Conservation (phyloP, 768 basidiomycete genomes). For the Lactarius indigo region DNA sequence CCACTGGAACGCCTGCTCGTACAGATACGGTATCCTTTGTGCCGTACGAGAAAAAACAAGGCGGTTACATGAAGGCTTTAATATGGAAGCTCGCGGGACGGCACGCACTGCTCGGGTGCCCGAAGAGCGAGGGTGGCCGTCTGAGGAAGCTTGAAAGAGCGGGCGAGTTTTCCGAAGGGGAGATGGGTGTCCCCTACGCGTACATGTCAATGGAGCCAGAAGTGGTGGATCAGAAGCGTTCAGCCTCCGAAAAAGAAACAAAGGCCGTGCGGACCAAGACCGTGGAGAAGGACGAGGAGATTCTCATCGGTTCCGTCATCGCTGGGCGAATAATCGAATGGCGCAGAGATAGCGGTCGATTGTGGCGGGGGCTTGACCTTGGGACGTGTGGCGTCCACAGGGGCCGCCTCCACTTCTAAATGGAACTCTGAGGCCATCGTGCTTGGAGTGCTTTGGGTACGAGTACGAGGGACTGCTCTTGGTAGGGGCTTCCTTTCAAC, state of each 20-base stretch:
- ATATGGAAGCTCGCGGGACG: neutral
- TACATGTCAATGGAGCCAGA: neutral
- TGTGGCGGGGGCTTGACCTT: constrained; percentile 49
- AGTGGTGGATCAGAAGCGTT: neutral
- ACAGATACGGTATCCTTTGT: constrained; percentile 68
- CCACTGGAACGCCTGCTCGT: constrained; percentile 83
- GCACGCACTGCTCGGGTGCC: constrained; percentile 67
- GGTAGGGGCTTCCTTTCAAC: neutral
- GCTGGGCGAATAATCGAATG: constrained; percentile 68
- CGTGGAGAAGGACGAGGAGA: constrained; percentile 78
- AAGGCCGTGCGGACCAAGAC: constrained; percentile 56
- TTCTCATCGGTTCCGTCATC: constrained; percentile 86
- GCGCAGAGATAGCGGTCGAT: constrained; percentile 43
- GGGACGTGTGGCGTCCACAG: constrained; percentile 8
- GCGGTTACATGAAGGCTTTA: neutral
- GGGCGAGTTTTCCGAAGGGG: constrained; percentile 74
- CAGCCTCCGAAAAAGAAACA: neutral
- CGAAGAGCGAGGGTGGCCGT: constrained; percentile 81
- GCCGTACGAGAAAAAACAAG: neutral
- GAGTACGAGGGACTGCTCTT: neutral
- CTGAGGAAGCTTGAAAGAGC: constrained; percentile 78
- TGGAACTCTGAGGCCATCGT: constrained; percentile 20
- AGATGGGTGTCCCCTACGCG: constrained; percentile 70
- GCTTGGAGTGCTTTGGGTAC: neutral
- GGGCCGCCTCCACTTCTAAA: constrained; percentile 5